Percentiles rank a stretch among this genome's conserved stretches.
Evolutionary conservation across 2,329 filamentous ascomycete species (phyloP).

Genomic region (Aspergillus novofumigatus): DNA sequence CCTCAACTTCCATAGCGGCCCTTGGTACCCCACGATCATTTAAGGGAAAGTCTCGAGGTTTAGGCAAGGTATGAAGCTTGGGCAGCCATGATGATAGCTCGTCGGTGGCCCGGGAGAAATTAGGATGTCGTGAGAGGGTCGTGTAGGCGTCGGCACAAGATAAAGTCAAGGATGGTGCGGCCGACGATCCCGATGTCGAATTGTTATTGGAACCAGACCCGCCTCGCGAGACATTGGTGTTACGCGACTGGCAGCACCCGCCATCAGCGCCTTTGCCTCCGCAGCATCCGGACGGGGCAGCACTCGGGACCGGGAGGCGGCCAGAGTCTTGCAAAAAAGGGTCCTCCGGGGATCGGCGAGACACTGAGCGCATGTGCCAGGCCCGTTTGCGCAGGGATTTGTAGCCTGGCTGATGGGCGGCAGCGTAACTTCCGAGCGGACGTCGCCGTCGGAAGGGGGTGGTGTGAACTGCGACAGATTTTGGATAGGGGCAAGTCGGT

Average conservation of each 20-base stretch:
- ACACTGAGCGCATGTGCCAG: slow-evolving; percentile 76
- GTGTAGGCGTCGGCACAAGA: slow-evolving; percentile 76
- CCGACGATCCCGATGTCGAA: slow-evolving; percentile 27
- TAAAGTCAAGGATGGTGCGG: slow-evolving; percentile 51
- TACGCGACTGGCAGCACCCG: slow-evolving; percentile 57
- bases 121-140: slow-evolving; percentile 70
- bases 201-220: slow-evolving; percentile 19
- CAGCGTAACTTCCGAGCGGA: slow-evolving; percentile 49
- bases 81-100: slow-evolving; percentile 74
- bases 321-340: slow-evolving; percentile 76
- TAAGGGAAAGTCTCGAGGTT: slow-evolving; percentile 32
- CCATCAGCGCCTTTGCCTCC: slow-evolving; percentile 57
- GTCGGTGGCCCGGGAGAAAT: slow-evolving; percentile 68
- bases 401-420: slow-evolving; percentile 34
- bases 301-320: slow-evolving; percentile 51
- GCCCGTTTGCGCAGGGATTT: slow-evolving; percentile 59
- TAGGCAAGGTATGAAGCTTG: slow-evolving; percentile 59
- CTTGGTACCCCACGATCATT: slow-evolving; percentile 22
- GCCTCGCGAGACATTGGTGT: slow-evolving; percentile 20
- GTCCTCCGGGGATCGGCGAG: slow-evolving; percentile 72
- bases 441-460: slow-evolving; percentile 54
- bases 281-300: slow-evolving; percentile 50
- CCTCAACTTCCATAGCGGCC: slow-evolving; percentile 71
- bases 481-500: slow-evolving; percentile 43
- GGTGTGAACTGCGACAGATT: slow-evolving; percentile 49